Base-by-base conservation (phyloP, 1,284 basidiomycete species). In the Boletus sp. region DNA sequence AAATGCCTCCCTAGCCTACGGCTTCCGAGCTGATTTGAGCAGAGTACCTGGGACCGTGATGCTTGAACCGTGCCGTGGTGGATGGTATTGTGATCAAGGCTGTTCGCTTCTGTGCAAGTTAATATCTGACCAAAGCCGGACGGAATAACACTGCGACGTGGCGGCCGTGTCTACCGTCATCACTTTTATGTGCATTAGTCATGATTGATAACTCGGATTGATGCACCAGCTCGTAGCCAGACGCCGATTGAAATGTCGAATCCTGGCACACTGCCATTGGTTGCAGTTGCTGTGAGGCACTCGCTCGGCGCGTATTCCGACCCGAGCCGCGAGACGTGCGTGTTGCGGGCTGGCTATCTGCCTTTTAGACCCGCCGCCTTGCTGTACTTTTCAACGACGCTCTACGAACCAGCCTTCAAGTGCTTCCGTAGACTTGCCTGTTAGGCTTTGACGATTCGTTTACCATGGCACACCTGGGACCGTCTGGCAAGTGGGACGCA, bases 401-500 rank as follows among this genome's bases (percentile, higher is more conserved):
- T 64, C 33, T 30, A 60, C 56, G 53, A 21, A 50, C 53, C 37
- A 38, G 37, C 9, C 37, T 38, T 35, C n/a, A n/a, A n/a, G n/a
- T 35, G 14, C 16, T 38, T 38, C 37, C 31, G 28, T 55, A 55
- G 54, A 47, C 54, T 37, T 27, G 8, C 17, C 19, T 14, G 8
- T 4, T 37, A 47, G 19, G 49, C 46, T 43, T 13, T n/a, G n/a
- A 19, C 40, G 40, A 23, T 5, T n/a, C 9, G 9, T 43, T 31
- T 60, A 33, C 19, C 16, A 74, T 74, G 72, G 58, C 72, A 40
- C 74, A 74, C 47, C 62, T 74, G 52, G 56, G 67, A 63, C 74
- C 78, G 25, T 61, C 76, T 52, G 78, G 76, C 56, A 89, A 89
- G 78, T 90, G 89, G 89, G 87, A 90, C 67, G 83, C 87, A 71